Base-by-base conservation (phyloP, 2,329 filamentous ascomycete genomes). In the Talaromyces sp. region DNA sequence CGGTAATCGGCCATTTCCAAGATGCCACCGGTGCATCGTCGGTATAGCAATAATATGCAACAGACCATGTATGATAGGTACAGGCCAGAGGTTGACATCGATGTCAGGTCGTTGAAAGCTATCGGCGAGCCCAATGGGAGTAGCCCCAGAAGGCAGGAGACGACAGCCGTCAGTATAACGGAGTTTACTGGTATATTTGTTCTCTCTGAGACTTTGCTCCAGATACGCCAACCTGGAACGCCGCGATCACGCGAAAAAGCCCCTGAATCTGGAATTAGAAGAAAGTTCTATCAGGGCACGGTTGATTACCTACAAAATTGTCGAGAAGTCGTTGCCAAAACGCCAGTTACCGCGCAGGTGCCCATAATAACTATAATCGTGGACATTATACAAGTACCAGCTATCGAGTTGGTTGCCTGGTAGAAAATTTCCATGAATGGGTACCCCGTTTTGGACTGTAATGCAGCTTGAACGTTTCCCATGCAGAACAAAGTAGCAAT, bases 81-180 rank as follows among this genome's bases (percentile, higher is more conserved):
- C 14, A 84, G 73, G 1, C 79, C 78, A 13, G 77, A 76, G 41
- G 81, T 74, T 2, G 77, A 78, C 24, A 85, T 75, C 0, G 81
- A 83, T 3, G 80, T 75, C 65, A 85, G 78, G 66, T 79, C 80
- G 70, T 83, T 82, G 70, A 84, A 81, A 11, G 82, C 83, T 16
- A 79, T 74, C 5, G 76, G 67, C 9, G 81, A 83, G 14, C 81
- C 82, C 52, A 85, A 79, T 71, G 83, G 84, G 73, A 85, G 84
- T 24, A 83, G 72, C 1, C 77, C 77, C 14, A 83, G 71, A 4
- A 83, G 72, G 1, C 68, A 66, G 27, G 70, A 70, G 65, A 78
- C 65, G 13, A 66, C 47, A 5, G 74, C 68, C 13, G 74, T 73
- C 3, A 72, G 35, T 2, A 72, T 35, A 19, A 76, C 68, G 2